phyloP scores from a whole-genome alignment of 2,329 filamentous ascomycete genomes.

The Gnomoniopsis smithogilvyi region DNA sequence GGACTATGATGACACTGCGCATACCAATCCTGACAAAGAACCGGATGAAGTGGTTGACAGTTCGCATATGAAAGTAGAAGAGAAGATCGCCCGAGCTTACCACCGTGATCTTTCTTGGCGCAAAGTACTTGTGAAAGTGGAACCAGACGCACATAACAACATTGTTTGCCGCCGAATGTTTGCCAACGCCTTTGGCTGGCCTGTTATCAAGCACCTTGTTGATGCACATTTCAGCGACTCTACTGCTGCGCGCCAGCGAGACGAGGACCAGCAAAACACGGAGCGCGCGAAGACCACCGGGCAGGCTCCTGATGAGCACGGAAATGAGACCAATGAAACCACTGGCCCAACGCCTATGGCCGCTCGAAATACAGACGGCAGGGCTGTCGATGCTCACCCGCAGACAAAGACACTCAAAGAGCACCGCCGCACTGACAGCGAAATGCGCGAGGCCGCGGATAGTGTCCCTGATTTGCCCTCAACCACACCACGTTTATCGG shows the following conservation, averaged over 20 bases:
- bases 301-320: conserved; percentile 57
- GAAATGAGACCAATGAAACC: conserved; percentile 57
- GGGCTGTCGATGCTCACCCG: not conserved
- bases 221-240: conserved; percentile 90
- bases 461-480: conserved; percentile 42
- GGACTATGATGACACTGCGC: conserved; percentile 50
- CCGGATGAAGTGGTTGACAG: conserved; percentile 50
- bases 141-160: conserved; percentile 98
- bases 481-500: conserved; percentile 13
- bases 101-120: conserved; percentile 91
- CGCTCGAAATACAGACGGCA: not conserved
- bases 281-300: conserved; percentile 66
- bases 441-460: conserved; percentile 40
- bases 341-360: conserved; percentile 4
- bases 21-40: conserved; percentile 45
- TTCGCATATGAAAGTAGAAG: conserved; percentile 83
- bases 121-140: conserved; percentile 91
- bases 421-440: conserved; percentile 25
- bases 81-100: conserved; percentile 96
- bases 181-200: conserved; percentile 96
- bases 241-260: conserved; percentile 59
- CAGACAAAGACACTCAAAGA: conserved; percentile 1
- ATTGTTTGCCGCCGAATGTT: conserved; percentile 97
- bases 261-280: conserved; percentile 61
- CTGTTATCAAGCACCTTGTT: conserved; percentile 89